Evolutionary conservation across 345 rosid species (phyloP).

Genomic region (Populus euphratica): DNA sequence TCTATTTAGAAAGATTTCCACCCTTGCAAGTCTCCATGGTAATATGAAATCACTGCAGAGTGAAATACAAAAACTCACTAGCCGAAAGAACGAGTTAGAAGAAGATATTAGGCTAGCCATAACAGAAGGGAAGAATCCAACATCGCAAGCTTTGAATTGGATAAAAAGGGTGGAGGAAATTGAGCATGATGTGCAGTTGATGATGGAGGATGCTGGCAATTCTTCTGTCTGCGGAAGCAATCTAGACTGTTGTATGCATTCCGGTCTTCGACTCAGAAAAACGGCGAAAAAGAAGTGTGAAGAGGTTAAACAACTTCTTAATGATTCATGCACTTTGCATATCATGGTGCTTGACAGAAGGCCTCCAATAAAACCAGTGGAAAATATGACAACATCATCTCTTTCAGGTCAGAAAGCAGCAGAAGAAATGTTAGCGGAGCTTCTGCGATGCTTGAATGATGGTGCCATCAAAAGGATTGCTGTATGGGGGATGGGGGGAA

Average conservation of each 20-base stretch:
- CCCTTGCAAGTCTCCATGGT: conserved; percentile 3
- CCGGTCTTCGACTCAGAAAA: conserved; percentile 17
- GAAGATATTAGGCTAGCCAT: conserved; percentile 19
- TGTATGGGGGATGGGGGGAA: conserved; percentile 34
- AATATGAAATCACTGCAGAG: conserved; percentile 16
- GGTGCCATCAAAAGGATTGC: conserved; percentile 23
- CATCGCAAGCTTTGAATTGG: conserved; percentile 20
- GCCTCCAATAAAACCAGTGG: conserved; percentile 29
- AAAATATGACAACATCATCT: conserved; percentile 24
- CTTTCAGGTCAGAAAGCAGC: conserved; percentile 31
- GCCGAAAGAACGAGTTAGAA: conserved; percentile 7
- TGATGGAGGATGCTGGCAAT: conserved; percentile 12
- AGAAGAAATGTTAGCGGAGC: conserved; percentile 13
- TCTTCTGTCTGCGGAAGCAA: neutral
- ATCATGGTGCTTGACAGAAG: conserved; percentile 10
- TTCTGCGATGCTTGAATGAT: conserved; percentile 10
- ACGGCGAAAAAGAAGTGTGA: conserved; percentile 2
- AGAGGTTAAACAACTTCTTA: conserved; percentile 17
- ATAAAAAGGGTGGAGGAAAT: conserved; percentile 25
- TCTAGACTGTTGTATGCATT: conserved; percentile 7
- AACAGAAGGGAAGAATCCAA: conserved; percentile 29
- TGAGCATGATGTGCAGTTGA: conserved; percentile 12
- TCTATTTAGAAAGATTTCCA: neutral
- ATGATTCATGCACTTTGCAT: conserved; percentile 18
- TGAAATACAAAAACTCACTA: conserved; percentile 19